Conservation (phyloP, 192 early-diverging fungal species). For the Lobosporangium transversale region DNA sequence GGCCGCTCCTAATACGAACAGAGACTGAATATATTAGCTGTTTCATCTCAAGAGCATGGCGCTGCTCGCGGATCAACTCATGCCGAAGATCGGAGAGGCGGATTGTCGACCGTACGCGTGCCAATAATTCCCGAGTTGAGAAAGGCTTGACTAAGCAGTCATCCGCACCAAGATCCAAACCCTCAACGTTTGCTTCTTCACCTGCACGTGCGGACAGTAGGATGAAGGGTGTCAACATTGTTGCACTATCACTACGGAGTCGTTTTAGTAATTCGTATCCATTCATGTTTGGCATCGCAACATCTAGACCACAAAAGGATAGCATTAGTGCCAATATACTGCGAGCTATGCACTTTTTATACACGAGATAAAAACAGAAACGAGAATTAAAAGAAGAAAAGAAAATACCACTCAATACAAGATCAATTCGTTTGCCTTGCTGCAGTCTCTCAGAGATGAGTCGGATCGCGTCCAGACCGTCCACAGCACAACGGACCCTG, state of each 20-base stretch:
- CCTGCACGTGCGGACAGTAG: conserved; percentile 64
- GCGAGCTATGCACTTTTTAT: neutral
- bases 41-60: conserved; percentile 50
- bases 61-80: conserved; percentile 52
- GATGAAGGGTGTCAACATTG: conserved; percentile 65
- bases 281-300: conserved; percentile 74
- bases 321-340: neutral
- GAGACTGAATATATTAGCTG: conserved; percentile 52
- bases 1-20: conserved; percentile 45
- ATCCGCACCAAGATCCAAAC: conserved; percentile 65
- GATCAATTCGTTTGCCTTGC: conserved; percentile 44
- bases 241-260: conserved; percentile 45
- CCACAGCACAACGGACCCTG: conserved; percentile 41
- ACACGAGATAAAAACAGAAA: neutral
- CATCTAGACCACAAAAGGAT: conserved; percentile 56
- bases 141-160: conserved; percentile 67
- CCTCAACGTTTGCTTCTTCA: conserved; percentile 61
- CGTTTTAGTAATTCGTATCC: conserved; percentile 60
- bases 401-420: conserved; percentile 51
- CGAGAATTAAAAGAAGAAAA: neutral
- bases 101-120: conserved; percentile 63
- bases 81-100: conserved; percentile 57
- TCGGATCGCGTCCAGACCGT: conserved; percentile 52
- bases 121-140: conserved; percentile 60
- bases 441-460: conserved; percentile 30